Conservation (phyloP, 2,329 filamentous ascomycete genomes). For the Talaromyces verruculosus region DNA sequence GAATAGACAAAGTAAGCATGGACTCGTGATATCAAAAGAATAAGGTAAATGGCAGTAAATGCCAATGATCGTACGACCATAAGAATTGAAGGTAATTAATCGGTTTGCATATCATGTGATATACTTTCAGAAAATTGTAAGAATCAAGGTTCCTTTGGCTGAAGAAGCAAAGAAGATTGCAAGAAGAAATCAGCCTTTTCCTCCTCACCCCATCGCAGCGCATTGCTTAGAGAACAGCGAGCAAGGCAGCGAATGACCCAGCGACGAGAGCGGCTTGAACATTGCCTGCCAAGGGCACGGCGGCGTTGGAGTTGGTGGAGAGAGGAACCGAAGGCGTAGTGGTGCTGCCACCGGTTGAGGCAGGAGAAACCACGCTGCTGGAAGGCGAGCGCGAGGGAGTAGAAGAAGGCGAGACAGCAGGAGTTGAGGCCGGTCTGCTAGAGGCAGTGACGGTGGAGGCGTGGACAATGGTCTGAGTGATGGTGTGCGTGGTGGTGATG, state of each 20-base stretch:
- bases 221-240: constrained; percentile 37
- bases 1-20: constrained; percentile 31
- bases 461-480: constrained; percentile 46
- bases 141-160: constrained; percentile 4
- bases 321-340: constrained; percentile 1
- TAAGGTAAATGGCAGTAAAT: constrained; percentile 15
- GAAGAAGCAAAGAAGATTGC: neutral
- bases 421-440: constrained; percentile 14
- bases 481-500: constrained; percentile 35
- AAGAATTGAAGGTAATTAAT: constrained; percentile 25
- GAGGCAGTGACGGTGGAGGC: constrained; percentile 27
- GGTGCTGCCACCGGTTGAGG: constrained; percentile 1
- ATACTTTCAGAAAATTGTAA: constrained; percentile 7
- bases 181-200: neutral
- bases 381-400: constrained; percentile 25
- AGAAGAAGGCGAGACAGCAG: constrained; percentile 23
- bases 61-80: neutral
- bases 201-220: neutral
- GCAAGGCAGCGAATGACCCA: constrained; percentile 39
- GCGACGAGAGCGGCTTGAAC: constrained; percentile 37
- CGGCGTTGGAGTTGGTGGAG: constrained; percentile 22
- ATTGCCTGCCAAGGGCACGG: constrained; percentile 23
- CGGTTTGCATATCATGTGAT: constrained; percentile 22
- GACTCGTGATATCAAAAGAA: constrained; percentile 34
- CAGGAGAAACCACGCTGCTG: constrained; percentile 24